Evolutionary conservation across 805 yeast genomes (phyloP).

Genomic region (Barnettozyma vustinii): DNA sequence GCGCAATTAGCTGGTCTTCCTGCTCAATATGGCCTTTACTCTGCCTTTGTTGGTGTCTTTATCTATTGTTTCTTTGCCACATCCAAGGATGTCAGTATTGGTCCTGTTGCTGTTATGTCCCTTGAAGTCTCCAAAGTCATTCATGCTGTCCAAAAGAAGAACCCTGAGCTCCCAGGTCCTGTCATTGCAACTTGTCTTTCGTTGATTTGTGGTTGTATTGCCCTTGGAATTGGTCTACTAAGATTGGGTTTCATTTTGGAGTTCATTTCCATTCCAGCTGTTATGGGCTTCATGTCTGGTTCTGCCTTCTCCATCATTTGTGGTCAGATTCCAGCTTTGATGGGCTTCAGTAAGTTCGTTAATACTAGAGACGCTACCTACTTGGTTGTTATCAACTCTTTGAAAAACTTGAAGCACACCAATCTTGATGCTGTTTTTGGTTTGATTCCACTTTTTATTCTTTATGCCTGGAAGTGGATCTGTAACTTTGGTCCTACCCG

Average conservation of each 20-base stretch:
- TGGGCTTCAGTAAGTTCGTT: constrained; percentile 67
- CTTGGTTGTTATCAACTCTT: constrained; percentile 59
- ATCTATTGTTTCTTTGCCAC: constrained; percentile 90
- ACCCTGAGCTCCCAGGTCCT: constrained; percentile 49
- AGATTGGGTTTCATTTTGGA: constrained; percentile 87
- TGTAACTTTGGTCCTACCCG: constrained; percentile 58
- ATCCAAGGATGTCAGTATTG: constrained; percentile 91
- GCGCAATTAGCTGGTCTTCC: constrained; percentile 79
- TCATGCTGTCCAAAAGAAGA: constrained; percentile 50
- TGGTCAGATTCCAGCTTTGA: constrained; percentile 83
- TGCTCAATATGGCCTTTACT: constrained; percentile 83
- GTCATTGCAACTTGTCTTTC: constrained; percentile 76
- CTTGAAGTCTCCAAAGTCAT: constrained; percentile 77
- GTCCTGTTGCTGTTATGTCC: constrained; percentile 97
- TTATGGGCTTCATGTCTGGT: constrained; percentile 92
- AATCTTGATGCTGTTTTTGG: constrained; percentile 88
- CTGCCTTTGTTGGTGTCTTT: constrained; percentile 87
- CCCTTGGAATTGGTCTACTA: constrained; percentile 75
- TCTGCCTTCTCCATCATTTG: constrained; percentile 77
- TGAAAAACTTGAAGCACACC: constrained; percentile 65
- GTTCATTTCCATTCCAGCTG: constrained; percentile 86
- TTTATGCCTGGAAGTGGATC: constrained; percentile 64
- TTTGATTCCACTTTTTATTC: constrained; percentile 61
- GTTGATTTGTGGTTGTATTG: constrained; percentile 78
- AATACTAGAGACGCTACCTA: constrained; percentile 72